phyloP scores from a whole-genome alignment of 192 early-diverging fungal genomes.

The Obelidium mucronatum region DNA sequence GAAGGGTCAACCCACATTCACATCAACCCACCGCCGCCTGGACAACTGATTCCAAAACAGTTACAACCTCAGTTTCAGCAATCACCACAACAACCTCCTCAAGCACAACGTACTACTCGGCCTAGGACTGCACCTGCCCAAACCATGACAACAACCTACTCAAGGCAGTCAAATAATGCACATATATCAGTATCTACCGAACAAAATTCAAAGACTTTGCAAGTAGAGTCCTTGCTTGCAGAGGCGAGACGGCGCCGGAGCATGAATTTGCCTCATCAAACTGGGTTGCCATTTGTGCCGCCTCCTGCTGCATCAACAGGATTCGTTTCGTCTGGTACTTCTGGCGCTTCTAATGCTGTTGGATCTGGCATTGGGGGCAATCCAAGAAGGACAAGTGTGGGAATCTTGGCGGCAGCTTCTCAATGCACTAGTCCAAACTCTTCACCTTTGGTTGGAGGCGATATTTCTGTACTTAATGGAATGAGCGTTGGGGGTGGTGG shows the following conservation, averaged over 20 bases:
- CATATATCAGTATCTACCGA: too few relatives aligned
- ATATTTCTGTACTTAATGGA: too few relatives aligned
- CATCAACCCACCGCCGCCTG: not conserved
- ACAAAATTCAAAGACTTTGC: not conserved
- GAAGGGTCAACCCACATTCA: not conserved
- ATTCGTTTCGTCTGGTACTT: not conserved
- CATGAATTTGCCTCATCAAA: not conserved
- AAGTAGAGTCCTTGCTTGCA: slow-evolving; percentile 9
- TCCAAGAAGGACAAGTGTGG: slow-evolving; percentile 6
- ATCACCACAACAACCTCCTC: too few relatives aligned
- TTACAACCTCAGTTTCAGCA: too few relatives aligned
- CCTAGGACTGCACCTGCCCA: too few relatives aligned
- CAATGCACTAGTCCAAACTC: not conserved
- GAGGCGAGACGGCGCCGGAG: not conserved
- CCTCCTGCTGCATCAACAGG: not conserved
- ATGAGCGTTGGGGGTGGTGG: not conserved
- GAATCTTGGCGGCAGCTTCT: slow-evolving; percentile 9
- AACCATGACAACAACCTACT: too few relatives aligned
- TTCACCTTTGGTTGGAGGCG: not conserved
- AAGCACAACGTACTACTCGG: too few relatives aligned
- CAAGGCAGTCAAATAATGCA: too few relatives aligned
- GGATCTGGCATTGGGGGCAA: not conserved
- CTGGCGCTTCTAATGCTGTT: not conserved
- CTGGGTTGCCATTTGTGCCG: not conserved
- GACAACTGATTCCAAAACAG: too few relatives aligned